Percentiles rank a stretch among this genome's conserved stretches.
Evolutionary conservation across 495 filamentous ascomycete genomes (phyloP).

Genomic region (Aspergillus haitiensis): DNA sequence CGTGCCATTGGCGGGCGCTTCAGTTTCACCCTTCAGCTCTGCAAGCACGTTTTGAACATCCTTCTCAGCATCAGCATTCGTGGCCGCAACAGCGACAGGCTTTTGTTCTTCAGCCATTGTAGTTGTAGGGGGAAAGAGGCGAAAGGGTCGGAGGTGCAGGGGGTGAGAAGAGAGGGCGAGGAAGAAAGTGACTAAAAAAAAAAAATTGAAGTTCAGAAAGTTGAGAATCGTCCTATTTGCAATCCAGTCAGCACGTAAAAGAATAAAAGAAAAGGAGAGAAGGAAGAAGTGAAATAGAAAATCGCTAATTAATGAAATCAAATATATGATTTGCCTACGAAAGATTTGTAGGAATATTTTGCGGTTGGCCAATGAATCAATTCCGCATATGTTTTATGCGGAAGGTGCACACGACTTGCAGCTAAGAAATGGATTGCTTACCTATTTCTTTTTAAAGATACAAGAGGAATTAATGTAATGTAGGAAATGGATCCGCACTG

Average conservation of each 20-base stretch:
- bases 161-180: background rate
- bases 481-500: background rate
- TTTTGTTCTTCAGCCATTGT: conserved; percentile 48
- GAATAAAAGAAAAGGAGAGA: no score
- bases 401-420: background rate
- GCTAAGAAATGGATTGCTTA: background rate
- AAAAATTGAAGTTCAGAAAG: background rate
- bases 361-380: conserved; percentile 4
- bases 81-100: conserved; percentile 28
- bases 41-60: conserved; percentile 50
- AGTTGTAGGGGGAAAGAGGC: conserved; percentile 4
- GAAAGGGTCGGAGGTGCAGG: background rate
- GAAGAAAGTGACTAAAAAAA: background rate
- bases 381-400: background rate
- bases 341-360: background rate
- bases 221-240: background rate
- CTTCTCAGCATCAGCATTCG: conserved; percentile 45
- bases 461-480: background rate
- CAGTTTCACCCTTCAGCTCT: conserved; percentile 46
- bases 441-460: background rate
- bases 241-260: conserved; percentile 12
- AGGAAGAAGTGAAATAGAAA: no score
- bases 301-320: background rate
- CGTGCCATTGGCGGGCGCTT: conserved; percentile 22
- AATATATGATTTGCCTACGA: background rate